Conservation (phyloP, 441 rosid genomes). For the Adansonia madagascariensis region DNA sequence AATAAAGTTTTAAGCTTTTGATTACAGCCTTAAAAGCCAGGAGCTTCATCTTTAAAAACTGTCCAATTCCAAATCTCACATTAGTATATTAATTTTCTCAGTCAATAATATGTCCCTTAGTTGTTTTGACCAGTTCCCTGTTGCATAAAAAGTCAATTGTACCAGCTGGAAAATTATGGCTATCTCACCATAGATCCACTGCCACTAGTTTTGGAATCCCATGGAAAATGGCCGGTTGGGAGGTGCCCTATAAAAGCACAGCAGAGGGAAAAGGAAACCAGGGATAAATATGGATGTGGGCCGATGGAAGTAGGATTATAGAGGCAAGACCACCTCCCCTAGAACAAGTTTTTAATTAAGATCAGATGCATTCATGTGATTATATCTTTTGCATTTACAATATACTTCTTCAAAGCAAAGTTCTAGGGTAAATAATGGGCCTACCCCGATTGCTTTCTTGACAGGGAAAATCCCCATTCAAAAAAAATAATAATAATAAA, state of each 20-base stretch:
- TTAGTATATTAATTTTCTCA: background rate
- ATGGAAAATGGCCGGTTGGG: background rate
- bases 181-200: background rate
- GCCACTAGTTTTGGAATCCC: background rate
- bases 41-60: background rate
- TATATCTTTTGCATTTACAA: conserved; percentile 27
- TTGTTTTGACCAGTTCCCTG: background rate
- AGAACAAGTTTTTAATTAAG: background rate
- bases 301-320: background rate
- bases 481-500: background rate
- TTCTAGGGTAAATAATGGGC: conserved; percentile 31
- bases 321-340: conserved; percentile 18
- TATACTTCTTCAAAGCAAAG: conserved; percentile 33
- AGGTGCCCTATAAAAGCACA: background rate
- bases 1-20: background rate
- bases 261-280: conserved; percentile 4
- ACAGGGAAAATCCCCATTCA: conserved; percentile 37
- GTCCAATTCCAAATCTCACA: background rate
- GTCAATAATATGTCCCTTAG: background rate
- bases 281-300: conserved; percentile 12
- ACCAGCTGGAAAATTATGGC: conserved; percentile 7
- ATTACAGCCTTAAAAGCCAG: background rate
- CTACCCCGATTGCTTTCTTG: conserved; percentile 43
- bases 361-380: conserved; percentile 39
- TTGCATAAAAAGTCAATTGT: background rate